phyloP scores from a whole-genome alignment of 306 rosid genomes.

The Bauhinia variegata region DNA sequence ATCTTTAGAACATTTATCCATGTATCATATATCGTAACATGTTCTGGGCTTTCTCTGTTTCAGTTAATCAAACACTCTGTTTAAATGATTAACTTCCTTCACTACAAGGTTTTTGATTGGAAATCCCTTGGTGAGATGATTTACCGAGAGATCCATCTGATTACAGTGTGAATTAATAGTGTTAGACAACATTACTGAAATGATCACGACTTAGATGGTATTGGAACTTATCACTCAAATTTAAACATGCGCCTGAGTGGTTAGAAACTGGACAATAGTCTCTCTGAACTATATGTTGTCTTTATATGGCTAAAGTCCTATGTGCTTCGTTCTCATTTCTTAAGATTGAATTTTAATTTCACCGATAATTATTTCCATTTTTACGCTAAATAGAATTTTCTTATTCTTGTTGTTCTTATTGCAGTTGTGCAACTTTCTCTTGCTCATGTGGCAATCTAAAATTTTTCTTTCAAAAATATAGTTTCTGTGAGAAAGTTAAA shows the following conservation, averaged over 20 bases:
- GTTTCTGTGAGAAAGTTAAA: conserved; percentile 14
- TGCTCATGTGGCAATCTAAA: conserved; percentile 8
- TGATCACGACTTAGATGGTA: conserved; percentile 1
- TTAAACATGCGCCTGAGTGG: conserved; percentile 1
- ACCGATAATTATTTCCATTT: not conserved
- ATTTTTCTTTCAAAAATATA: conserved; percentile 17
- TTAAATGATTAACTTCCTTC: conserved; percentile 2
- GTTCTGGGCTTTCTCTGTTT: not conserved
- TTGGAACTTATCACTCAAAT: conserved; percentile 11
- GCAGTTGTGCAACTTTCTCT: conserved; percentile 4
- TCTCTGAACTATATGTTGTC: conserved; percentile 7
- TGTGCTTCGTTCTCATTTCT: conserved; percentile 8
- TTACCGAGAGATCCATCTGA: conserved; percentile 6
- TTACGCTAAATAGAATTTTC: not conserved
- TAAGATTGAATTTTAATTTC: conserved; percentile 17
- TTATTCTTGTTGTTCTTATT: conserved; percentile 21
- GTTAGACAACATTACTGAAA: conserved; percentile 12
- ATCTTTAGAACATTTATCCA: not conserved
- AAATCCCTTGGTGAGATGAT: conserved; percentile 17
- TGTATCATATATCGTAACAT: conserved; percentile 12
- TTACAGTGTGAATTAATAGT: conserved; percentile 2
- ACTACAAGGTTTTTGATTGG: conserved; percentile 7
- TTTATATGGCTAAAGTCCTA: conserved; percentile 7
- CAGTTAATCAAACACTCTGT: conserved; percentile 1
- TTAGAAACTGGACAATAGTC: conserved; percentile 13